These are phyloP conservation scores for Melampsora allii-populina DNA, from an alignment of 1,284 basidiomycete genomes.

Conservation along the genomic window DNA sequence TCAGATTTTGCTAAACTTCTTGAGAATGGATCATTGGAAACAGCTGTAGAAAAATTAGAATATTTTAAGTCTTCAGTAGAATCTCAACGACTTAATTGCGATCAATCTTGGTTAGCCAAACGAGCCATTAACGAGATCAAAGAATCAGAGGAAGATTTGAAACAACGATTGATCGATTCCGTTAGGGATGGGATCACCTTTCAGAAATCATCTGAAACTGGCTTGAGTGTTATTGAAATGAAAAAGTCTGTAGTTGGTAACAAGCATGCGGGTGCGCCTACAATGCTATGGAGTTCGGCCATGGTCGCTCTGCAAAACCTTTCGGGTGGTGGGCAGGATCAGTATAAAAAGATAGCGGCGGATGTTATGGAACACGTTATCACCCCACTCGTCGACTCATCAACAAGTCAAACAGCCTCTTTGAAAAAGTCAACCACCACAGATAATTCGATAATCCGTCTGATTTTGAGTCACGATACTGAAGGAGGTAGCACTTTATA, in stretches of 20 bases:
- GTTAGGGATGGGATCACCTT: slow-evolving; percentile 11
- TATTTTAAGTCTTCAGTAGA: slow-evolving; percentile 7
- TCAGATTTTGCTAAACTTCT: slow-evolving; percentile 10
- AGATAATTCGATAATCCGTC: not conserved
- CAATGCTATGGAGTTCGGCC: slow-evolving; percentile 17
- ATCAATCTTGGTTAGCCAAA: slow-evolving; percentile 19
- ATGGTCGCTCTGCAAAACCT: slow-evolving; percentile 26
- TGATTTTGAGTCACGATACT: slow-evolving; percentile 7
- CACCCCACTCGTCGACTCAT: slow-evolving; percentile 12
- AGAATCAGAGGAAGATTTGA: slow-evolving; percentile 42
- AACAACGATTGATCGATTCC: slow-evolving; percentile 37
- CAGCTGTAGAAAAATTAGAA: slow-evolving; percentile 10
- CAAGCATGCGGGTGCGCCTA: not conserved
- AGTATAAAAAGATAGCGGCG: slow-evolving; percentile 23
- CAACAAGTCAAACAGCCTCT: not conserved
- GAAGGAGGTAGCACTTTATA: slow-evolving; percentile 2
- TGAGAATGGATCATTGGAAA: slow-evolving; percentile 9
- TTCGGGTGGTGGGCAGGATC: slow-evolving; percentile 2
- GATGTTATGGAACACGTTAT: slow-evolving; percentile 15
- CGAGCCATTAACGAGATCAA: slow-evolving; percentile 22
- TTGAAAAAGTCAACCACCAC: not conserved
- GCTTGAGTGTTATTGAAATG: not conserved
- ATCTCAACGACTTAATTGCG: slow-evolving; percentile 1
- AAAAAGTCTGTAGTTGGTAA: slow-evolving; percentile 11
- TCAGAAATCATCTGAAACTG: not conserved